phyloP scores from a whole-genome alignment of 495 filamentous ascomycete genomes.

The Hypoxylon lienhwacheense region DNA sequence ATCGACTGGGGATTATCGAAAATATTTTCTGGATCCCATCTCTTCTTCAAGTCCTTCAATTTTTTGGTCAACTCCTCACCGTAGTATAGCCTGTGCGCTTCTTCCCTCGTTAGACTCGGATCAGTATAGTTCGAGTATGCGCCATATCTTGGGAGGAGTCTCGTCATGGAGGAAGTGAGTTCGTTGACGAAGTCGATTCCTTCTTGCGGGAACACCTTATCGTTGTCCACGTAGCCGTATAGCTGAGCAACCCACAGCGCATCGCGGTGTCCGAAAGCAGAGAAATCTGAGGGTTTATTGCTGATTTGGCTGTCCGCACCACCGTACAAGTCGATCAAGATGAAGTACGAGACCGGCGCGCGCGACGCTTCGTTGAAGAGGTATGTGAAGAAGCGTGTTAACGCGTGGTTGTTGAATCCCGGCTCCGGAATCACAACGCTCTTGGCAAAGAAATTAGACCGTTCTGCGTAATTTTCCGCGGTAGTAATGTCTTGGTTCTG shows the following conservation, averaged over 20 bases:
- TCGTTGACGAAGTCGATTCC: constrained; percentile 47
- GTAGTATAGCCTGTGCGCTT: constrained; percentile 53
- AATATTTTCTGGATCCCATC: constrained; percentile 49
- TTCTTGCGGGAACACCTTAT: constrained; percentile 40
- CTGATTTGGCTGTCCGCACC: constrained; percentile 49
- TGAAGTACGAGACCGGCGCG: constrained; percentile 39
- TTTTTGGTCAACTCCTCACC: constrained; percentile 42
- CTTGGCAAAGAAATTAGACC: constrained; percentile 54
- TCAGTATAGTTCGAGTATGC: constrained; percentile 68
- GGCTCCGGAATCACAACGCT: constrained; percentile 39
- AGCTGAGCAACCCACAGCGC: constrained; percentile 54
- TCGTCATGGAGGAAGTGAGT: constrained; percentile 44
- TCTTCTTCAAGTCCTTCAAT: constrained; percentile 49
- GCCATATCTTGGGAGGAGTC: constrained; percentile 28
- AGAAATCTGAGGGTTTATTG: constrained; percentile 30
- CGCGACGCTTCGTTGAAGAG: constrained; percentile 9
- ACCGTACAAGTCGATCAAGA: constrained; percentile 53
- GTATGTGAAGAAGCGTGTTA: constrained; percentile 46
- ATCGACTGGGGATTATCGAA: constrained; percentile 61
- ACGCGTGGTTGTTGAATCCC: constrained; percentile 24
- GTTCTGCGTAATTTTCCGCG: constrained; percentile 34
- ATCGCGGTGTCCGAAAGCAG: constrained; percentile 52
- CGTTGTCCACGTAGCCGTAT: constrained; percentile 43
- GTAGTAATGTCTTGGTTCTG: constrained; percentile 34
- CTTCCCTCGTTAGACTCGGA: constrained; percentile 48